Percentiles rank a stretch among this genome's conserved stretches.
These are phyloP conservation scores for Halteria grandinella DNA, from an alignment of 73 alveolate species.

Conservation along the genomic window DNA sequence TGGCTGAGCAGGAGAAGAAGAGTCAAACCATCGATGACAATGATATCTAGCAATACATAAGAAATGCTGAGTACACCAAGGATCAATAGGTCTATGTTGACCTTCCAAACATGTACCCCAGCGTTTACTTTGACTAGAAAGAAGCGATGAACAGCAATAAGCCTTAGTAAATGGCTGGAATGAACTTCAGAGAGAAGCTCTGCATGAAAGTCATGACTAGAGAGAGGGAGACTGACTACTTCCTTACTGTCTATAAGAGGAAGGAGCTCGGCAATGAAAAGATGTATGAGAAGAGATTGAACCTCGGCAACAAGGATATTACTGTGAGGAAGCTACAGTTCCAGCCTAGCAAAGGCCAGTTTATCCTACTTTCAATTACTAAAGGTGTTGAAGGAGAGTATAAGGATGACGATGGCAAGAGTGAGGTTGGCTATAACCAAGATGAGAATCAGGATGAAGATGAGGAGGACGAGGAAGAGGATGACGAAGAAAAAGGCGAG, in stretches of 20 bases:
- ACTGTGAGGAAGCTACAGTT: not conserved
- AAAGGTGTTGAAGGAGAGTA: not conserved
- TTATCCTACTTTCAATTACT: not conserved
- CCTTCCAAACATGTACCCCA: not conserved
- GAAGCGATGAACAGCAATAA: not conserved
- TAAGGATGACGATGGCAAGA: no score
- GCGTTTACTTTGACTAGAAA: not conserved
- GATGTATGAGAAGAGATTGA: conserved; percentile 28
- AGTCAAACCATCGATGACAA: no score
- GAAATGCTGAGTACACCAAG: not conserved
- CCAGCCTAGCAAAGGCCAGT: conserved; percentile 29
- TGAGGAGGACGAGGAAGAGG: no score
- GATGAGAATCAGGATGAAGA: no score
- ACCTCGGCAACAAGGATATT: not conserved
- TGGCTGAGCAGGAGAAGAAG: not conserved
- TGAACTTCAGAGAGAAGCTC: conserved; percentile 21
- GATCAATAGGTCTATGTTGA: conserved; percentile 27
- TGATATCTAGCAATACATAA: no score
- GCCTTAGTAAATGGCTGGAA: not conserved
- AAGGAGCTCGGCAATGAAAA: conserved; percentile 30
- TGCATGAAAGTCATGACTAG: conserved; percentile 12
- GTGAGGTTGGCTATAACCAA: no score
- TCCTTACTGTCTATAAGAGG: conserved; percentile 18
- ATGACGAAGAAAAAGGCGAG: no score
- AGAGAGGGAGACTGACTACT: conserved; percentile 31